These are phyloP conservation scores for Melaleuca alternifolia DNA, from an alignment of 345 rosid species.

Conservation along the genomic window DNA sequence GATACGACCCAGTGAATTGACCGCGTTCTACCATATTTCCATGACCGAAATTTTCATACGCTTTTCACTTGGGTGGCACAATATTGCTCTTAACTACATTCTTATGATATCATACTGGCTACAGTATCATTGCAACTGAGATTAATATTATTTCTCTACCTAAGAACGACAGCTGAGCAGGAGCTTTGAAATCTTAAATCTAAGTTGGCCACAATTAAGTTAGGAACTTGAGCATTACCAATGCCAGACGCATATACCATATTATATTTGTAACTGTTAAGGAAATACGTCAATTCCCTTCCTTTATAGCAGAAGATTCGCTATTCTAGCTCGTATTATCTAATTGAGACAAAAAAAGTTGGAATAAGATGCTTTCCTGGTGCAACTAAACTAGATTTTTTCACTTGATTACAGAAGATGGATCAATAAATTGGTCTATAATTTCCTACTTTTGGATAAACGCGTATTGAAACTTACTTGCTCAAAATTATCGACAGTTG, in stretches of 20 bases:
- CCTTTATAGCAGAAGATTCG: not conserved
- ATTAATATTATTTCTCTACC: not conserved
- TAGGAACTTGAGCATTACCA: not conserved
- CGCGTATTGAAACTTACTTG: constrained; percentile 30
- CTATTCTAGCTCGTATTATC: not conserved
- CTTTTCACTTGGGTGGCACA: not conserved
- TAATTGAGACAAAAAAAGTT: not conserved
- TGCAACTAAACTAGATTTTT: not conserved
- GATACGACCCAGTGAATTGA: not conserved
- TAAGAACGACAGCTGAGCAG: not conserved
- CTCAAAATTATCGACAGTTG: constrained; percentile 69
- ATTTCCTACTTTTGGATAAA: not conserved
- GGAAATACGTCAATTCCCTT: not conserved
- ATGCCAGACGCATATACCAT: not conserved
- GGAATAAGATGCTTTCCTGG: not conserved
- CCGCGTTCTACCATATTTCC: not conserved
- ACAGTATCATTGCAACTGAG: not conserved
- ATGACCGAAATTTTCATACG: not conserved
- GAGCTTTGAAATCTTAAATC: not conserved
- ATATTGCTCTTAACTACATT: not conserved
- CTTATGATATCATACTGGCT: not conserved
- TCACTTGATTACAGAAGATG: not conserved
- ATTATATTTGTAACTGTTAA: not conserved
- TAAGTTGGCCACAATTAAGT: not conserved
- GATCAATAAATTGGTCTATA: not conserved